Percentiles rank a stretch among this genome's conserved stretches.
Evolutionary conservation across 2,329 filamentous ascomycete species (phyloP).

Genomic region (Aaosphaeria pasadenensis): DNA sequence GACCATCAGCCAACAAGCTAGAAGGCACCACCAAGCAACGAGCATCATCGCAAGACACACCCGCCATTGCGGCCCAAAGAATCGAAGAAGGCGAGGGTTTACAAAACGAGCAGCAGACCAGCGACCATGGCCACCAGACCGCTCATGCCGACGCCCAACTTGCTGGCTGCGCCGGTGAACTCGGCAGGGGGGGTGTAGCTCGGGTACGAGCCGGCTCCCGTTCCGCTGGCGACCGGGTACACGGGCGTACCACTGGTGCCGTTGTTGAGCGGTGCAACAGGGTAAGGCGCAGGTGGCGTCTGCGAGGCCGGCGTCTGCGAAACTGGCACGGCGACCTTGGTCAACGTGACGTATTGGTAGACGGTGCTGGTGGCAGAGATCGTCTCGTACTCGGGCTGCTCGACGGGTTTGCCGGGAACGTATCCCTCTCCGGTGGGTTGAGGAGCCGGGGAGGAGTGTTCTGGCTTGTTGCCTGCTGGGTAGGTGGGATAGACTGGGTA

Average conservation of each 20-base stretch:
- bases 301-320: constrained; percentile 1
- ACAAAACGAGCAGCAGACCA: constrained; percentile 19
- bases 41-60: no score
- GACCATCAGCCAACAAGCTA: no score
- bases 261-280: constrained; percentile 3
- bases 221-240: constrained; percentile 10
- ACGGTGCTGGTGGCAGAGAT: constrained; percentile 7
- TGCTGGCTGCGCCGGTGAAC: constrained; percentile 26
- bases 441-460: constrained; percentile 1
- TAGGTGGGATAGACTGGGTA: neutral
- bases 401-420: constrained; percentile 1
- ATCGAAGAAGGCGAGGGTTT: neutral
- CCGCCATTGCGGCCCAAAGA: neutral
- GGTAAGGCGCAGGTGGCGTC: constrained; percentile 7
- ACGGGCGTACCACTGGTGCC: constrained; percentile 6
- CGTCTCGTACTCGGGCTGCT: neutral
- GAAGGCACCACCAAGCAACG: neutral
- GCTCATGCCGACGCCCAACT: constrained; percentile 17
- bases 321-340: constrained; percentile 17
- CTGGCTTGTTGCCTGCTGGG: neutral
- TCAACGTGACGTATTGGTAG: constrained; percentile 16
- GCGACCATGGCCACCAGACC: constrained; percentile 14
- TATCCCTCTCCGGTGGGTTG: neutral
- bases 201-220: constrained; percentile 7
- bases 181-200: constrained; percentile 8